Conservation (phyloP, 148 eudicot genomes). For the Camellia granthamiana region DNA sequence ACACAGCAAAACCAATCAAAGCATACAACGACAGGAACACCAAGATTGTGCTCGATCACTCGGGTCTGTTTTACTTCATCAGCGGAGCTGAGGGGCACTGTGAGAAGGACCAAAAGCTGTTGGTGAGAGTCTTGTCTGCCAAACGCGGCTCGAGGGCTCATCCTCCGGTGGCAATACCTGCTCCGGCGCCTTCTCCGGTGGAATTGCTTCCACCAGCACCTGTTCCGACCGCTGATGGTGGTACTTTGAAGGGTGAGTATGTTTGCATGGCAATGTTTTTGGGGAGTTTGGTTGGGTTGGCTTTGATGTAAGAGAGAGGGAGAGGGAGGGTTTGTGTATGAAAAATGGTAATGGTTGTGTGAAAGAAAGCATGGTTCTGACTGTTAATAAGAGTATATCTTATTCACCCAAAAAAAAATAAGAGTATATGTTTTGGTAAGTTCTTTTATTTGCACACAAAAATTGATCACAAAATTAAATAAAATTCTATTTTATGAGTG, state of each 20-base stretch:
- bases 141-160: background rate
- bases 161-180: background rate
- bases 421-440: too few species aligned
- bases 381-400: background rate
- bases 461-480: too few species aligned
- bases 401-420: too few species aligned
- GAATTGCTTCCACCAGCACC: background rate
- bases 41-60: background rate
- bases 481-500: too few species aligned
- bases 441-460: too few species aligned
- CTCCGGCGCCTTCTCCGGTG: background rate
- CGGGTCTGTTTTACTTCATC: background rate
- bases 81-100: too few species aligned
- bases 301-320: background rate
- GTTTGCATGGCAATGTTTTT: background rate
- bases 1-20: background rate
- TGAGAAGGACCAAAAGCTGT: background rate
- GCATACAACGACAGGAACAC: background rate
- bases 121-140: conserved; percentile 9
- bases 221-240: background rate
- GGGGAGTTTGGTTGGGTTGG: conserved; percentile 8
- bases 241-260: background rate
- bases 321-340: background rate
- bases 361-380: background rate
- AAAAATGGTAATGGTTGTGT: background rate